Evolutionary conservation across 2,329 filamentous ascomycete genomes (phyloP), one percentile per base, ranked within the genome.

Genomic region (Diaporthe capsici): DNA sequence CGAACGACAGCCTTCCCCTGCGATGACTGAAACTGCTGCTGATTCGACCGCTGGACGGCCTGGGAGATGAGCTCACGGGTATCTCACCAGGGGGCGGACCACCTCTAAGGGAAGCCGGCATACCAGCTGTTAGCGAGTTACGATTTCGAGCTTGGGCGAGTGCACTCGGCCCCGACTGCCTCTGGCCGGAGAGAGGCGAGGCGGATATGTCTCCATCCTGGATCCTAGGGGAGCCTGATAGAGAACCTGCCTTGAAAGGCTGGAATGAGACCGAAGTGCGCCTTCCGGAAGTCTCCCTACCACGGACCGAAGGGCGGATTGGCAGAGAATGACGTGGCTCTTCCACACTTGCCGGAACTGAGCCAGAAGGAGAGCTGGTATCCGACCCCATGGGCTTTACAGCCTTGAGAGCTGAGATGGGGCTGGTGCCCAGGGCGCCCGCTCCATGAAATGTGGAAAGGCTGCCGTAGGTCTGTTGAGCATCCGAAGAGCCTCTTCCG

Each of bases 11-110:
- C 60, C 95, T 91, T 39, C 91, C 93, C 73, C 94, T 92, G 61
- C 97, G 92, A 82, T 98, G 95, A 9, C 93, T 94, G 81, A 99
- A 99, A 81, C 96, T 98, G 84, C 96, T 98, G 83, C 95, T 98
- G 82, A 97, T 98, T 63, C 94, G 92, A 76, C 92, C 93, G n/a
- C 94, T 92, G 0, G 93, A 89, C 7, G 95, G 94, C 77, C 94
- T 94, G 3, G 96, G 95, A 10, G 95, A 98, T 73, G 93, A 92
- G 8, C 93, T 92, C 73, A 91, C 86, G 10, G 95, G 92, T 49
- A 91, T 91, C 13, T 93, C 89, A 92, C 87, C 89, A 20, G 90
- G 86, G 9, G 91, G 85, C 6, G 93, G 92, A 0, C 89, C 92
- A 12, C 92, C 92, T 72, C 94, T 89, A 10, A 95, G 85, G 2